Base-by-base conservation (phyloP, 495 filamentous ascomycete species). In the Neurospora sublineolata region DNA sequence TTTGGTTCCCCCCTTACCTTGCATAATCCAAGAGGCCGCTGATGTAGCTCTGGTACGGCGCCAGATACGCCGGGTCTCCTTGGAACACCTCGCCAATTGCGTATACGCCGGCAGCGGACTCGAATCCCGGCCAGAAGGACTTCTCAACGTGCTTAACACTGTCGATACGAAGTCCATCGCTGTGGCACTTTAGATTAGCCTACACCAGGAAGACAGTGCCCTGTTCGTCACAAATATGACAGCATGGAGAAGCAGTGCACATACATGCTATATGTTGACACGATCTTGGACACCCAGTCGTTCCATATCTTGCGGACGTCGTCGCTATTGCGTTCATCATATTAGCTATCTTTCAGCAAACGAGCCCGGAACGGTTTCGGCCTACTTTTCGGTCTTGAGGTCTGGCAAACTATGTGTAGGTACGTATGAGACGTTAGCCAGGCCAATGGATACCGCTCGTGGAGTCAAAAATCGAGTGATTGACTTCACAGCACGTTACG, bases 161-260 rank as follows among this genome's bases (percentile, higher is more conserved):
- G 77, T 95, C 93, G 37, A 95, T 82, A 27, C 93, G 89, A 41
- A 96, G 85, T 5, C 91, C 93, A 73, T 96, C 93, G 72, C 77
- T 78, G 52, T 64, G 14, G 16, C 30, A 18, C 1, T 30, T 10
- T 33, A 14, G 27, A 14, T 36, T 64, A 64, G 27, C 8, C 10
- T 16, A 33, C 30, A 12, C 9, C 68, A 12, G 8, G 14, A 36
- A 16, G 10, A 33, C 14, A 18, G 11, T 58, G 20, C 46, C 46
- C 11, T 27, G 46, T 58, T 11, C 46, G 10, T 58, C 46, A 58
- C 46, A 12, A 1, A 27, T 7, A 27, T 23, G 12, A 64, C 36
- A 42, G 64, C 20, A 58, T 37, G 7, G 8, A 9, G 58, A 23
- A 11, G 18, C 37, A 27, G 23, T 20, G 7, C 5, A 44, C 73